Base-by-base conservation (phyloP, 2,329 filamentous ascomycete genomes). In the Chrysosporium keratinophilum region DNA sequence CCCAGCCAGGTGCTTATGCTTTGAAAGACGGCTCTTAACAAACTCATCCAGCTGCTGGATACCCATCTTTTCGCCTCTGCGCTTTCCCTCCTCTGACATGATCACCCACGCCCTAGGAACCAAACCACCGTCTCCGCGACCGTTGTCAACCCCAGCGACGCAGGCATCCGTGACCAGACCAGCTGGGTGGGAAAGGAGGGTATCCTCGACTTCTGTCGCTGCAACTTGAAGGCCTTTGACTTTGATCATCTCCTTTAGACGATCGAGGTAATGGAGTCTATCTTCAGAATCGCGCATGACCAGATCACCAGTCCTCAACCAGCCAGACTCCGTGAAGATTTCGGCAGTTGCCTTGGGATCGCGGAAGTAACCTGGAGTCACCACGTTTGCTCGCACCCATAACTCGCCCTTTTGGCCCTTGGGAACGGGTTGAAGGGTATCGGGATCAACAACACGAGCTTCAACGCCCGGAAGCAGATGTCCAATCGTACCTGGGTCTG, bases 211-310 rank as follows among this genome's bases (percentile, higher is more conserved):
- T 62, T 84, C 82, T 0, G 81, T 81, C 0, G 82, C 81, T 5
- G 81, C 78, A 6, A 83, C 78, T 4, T 75, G 76, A 40, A 60
- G 54, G 6, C 81, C 81, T 57, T 83, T 83, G 9, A 84, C 80
- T 63, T 84, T 84, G 65, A 84, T 81, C 73, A 84, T 78, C 65
- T 84, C 81, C 68, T 85, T 85, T 63, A 84, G 79, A 0, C 81
- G 74, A 60, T 84, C 81, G 1, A 74, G 28, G 75, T 74, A 9
- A 84, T 69, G 58, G 81, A 71, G 0, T 78, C 80, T 55, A 52
- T 57, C 55, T 1, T 54, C 55, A 6, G 55, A 12, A 37, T 52
- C 55, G 37, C 55, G 51, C 47, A 46, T 54, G 20, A 57, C 47
- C 9, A 57, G 47, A 17, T 76, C 74, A 1, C 74, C 74, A 0